A percentile compares a stretch with the other conserved stretches of the same genome.
Conservation (phyloP, 805 yeast species). For the Wickerhamiella kazuoi region DNA sequence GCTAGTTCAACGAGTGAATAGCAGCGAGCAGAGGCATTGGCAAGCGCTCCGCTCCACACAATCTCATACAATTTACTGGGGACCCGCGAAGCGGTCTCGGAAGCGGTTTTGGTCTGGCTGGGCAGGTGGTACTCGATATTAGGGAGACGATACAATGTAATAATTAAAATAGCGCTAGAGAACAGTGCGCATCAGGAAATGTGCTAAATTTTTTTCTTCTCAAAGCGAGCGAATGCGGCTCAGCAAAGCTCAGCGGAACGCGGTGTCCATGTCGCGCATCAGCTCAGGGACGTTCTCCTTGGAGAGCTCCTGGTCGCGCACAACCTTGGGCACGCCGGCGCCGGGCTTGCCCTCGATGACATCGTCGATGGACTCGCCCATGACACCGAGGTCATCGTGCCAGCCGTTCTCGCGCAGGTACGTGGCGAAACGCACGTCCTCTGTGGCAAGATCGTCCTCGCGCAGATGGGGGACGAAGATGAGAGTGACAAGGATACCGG, state of each 20-base stretch:
- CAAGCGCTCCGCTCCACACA: too few relatives aligned
- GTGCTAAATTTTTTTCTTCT: too few relatives aligned
- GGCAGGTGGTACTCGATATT: too few relatives aligned
- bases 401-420: constrained; percentile 45
- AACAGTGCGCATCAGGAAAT: too few relatives aligned
- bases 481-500: constrained; percentile 42
- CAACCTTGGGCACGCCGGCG: background rate
- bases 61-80: too few relatives aligned
- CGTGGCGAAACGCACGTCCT: constrained; percentile 45
- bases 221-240: too few relatives aligned
- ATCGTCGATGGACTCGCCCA: constrained; percentile 3
- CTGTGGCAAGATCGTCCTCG: constrained; percentile 51
- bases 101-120: too few relatives aligned
- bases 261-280: background rate
- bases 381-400: constrained; percentile 26
- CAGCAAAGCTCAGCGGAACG: background rate
- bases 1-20: too few relatives aligned
- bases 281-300: background rate
- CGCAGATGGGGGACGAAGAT: constrained; percentile 49
- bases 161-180: too few relatives aligned
- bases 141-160: too few relatives aligned
- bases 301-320: background rate
- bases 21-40: too few relatives aligned
- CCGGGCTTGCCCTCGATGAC: background rate
- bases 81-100: too few relatives aligned